A percentile compares a stretch with the other conserved stretches of the same genome.
Conservation (phyloP, 345 rosid genomes). For the Euphorbia lathyris region DNA sequence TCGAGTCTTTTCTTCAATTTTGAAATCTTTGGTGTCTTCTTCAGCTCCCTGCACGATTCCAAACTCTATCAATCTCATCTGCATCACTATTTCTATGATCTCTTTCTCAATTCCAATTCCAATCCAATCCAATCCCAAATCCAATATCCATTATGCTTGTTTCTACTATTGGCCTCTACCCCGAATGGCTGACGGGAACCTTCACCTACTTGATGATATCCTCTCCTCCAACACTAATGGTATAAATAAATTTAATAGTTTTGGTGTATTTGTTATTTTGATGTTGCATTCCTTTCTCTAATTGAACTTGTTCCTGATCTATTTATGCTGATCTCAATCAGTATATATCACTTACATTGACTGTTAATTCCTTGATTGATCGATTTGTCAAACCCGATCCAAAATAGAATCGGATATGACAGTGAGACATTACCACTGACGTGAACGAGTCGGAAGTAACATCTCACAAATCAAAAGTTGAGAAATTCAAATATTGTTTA, state of each 20-base stretch:
- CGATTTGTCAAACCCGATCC: too few relatives aligned
- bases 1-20: neutral
- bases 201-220: constrained; percentile 27
- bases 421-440: too few relatives aligned
- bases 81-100: neutral
- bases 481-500: too few relatives aligned
- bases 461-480: too few relatives aligned
- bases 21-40: neutral
- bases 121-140: too few relatives aligned
- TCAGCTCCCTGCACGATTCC: too few relatives aligned
- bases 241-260: neutral
- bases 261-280: neutral
- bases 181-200: constrained; percentile 27
- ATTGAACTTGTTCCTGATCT: neutral
- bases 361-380: too few relatives aligned
- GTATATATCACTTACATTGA: neutral
- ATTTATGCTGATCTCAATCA: neutral
- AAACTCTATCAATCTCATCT: constrained; percentile 4
- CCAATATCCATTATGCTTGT: neutral
- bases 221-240: constrained; percentile 25
- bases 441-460: too few relatives aligned
- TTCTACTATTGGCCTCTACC: neutral
- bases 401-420: too few relatives aligned
- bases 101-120: neutral
- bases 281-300: neutral